Conservation (phyloP, 768 basidiomycete species). For the Hysterangium stoloniferum region DNA sequence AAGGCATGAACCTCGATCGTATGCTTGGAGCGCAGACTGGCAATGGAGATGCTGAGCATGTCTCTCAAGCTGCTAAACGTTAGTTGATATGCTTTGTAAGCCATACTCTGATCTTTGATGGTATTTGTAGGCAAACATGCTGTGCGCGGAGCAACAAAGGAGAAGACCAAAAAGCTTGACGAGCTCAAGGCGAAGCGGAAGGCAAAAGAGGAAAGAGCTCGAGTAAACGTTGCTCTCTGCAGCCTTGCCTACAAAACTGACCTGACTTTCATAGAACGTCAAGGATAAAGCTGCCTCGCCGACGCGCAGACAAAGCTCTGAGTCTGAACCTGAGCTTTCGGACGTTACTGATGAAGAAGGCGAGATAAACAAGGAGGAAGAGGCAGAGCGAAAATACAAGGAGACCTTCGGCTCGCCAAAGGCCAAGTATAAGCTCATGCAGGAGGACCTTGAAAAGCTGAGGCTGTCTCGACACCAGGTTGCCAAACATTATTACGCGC, state of each 20-base stretch:
- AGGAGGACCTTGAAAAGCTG: constrained; percentile 54
- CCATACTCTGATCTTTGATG: too few species aligned
- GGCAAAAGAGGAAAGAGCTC: constrained; percentile 83
- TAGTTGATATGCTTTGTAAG: constrained; percentile 21
- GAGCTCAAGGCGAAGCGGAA: constrained; percentile 82
- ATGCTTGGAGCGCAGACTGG: constrained; percentile 63
- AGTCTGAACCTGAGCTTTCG: constrained; percentile 33
- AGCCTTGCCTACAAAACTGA: constrained; percentile 6
- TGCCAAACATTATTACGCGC: constrained; percentile 60
- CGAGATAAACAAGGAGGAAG: constrained; percentile 64
- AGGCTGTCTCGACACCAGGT: constrained; percentile 63
- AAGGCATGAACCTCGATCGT: constrained; percentile 62
- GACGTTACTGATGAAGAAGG: constrained; percentile 65
- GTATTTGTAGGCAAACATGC: constrained; percentile 58
- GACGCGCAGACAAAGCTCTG: constrained; percentile 61
- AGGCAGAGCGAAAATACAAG: constrained; percentile 61
- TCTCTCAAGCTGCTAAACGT: constrained; percentile 76
- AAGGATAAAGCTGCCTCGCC: constrained; percentile 49
- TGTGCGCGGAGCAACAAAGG: constrained; percentile 65
- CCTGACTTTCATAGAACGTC: constrained; percentile 16
- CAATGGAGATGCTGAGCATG: constrained; percentile 44
- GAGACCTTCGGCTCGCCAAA: constrained; percentile 40
- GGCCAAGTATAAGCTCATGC: constrained; percentile 31
- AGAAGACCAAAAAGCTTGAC: constrained; percentile 70
- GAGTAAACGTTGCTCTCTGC: constrained; percentile 38